These are phyloP conservation scores for Aschersonia sp. DNA, from an alignment of 2,329 filamentous ascomycete genomes.

Conservation along the genomic window DNA sequence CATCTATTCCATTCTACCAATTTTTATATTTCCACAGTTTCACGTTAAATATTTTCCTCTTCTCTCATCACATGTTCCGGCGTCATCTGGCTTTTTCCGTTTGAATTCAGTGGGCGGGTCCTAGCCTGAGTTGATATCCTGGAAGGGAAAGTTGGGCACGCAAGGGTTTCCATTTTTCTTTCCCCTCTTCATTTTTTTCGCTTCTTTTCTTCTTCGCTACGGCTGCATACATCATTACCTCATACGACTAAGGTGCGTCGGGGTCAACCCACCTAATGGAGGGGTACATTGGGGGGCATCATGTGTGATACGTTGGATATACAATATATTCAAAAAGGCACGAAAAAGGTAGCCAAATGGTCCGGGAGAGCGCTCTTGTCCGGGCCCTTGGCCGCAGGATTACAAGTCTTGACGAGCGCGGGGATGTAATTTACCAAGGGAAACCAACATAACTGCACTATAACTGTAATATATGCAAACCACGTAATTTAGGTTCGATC, in stretches of 20 bases:
- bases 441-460: slow-evolving; percentile 1
- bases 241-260: not conserved
- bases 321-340: not conserved
- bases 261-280: not conserved
- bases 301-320: not conserved
- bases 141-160: not conserved
- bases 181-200: not conserved
- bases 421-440: slow-evolving; percentile 3
- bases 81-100: slow-evolving; percentile 2
- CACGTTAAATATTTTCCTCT: not conserved
- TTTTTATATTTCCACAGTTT: not conserved
- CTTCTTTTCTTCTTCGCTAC: not conserved
- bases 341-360: not conserved
- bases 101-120: not conserved
- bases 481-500: slow-evolving; percentile 2
- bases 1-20: not conserved
- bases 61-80: slow-evolving; percentile 2
- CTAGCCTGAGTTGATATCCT: slow-evolving; percentile 4
- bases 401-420: not conserved
- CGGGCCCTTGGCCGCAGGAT: not conserved
- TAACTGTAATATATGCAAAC: slow-evolving; percentile 3
- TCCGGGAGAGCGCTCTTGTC: not conserved
- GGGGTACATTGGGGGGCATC: not conserved
- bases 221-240: slow-evolving; percentile 3
- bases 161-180: not conserved